phyloP scores from a whole-genome alignment of 768 basidiomycete species.

The Fibroporia radiculosa region DNA sequence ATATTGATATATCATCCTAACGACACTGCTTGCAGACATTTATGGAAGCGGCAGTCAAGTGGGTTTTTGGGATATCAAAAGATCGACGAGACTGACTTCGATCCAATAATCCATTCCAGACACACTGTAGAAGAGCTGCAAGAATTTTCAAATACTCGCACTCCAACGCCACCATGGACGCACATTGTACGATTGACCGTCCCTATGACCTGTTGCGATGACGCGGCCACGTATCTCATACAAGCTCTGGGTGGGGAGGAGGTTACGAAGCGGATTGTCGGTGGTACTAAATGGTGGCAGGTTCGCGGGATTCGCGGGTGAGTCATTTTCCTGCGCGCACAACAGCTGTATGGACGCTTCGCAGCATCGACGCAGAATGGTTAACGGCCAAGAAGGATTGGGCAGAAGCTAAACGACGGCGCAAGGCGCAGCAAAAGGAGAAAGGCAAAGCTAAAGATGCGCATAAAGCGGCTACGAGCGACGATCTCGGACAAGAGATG shows the following conservation, averaged over 20 bases:
- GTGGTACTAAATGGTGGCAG: conserved; percentile 98
- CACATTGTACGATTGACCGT: conserved; percentile 64
- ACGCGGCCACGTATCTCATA: conserved; percentile 67
- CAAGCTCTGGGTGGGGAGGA: conserved; percentile 81
- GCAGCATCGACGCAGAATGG: conserved; percentile 83
- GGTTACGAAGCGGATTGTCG: conserved; percentile 59
- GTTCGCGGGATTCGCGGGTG: conserved; percentile 80
- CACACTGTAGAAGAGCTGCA: conserved; percentile 85
- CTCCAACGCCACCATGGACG: conserved; percentile 80
- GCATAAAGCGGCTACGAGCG: conserved; percentile 5
- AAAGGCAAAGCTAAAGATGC: neutral
- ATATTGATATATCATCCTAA: too few species aligned
- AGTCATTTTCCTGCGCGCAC: conserved; percentile 20
- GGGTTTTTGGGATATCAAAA: conserved; percentile 21
- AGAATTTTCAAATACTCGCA: conserved; percentile 72
- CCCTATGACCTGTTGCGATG: conserved; percentile 68
- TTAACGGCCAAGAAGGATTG: conserved; percentile 80
- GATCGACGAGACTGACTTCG: neutral
- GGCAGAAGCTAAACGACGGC: conserved; percentile 53
- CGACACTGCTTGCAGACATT: conserved; percentile 45
- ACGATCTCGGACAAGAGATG: conserved; percentile 8
- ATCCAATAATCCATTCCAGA: conserved; percentile 27
- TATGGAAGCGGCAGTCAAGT: conserved; percentile 64
- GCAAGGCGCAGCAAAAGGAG: conserved; percentile 40
- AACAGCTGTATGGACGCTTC: neutral